Percentiles rank a stretch among this genome's conserved stretches.
phyloP scores from a whole-genome alignment of 768 basidiomycete genomes.

The Leccinum variicolor region DNA sequence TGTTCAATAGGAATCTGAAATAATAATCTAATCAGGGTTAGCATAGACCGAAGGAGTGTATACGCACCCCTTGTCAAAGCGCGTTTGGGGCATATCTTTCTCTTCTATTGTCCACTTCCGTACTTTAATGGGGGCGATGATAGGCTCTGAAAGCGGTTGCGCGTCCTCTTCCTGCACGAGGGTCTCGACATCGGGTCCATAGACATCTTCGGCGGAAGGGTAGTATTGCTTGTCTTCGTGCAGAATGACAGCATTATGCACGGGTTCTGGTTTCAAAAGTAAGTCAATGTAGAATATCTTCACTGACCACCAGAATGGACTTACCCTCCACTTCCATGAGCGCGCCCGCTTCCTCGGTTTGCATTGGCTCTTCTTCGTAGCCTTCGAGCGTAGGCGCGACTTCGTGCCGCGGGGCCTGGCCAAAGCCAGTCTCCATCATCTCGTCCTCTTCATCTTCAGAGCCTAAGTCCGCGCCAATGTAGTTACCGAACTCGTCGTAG shows the following conservation, averaged over 20 bases:
- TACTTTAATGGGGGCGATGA: conserved; percentile 92
- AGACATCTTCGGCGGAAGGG: conserved; percentile 86
- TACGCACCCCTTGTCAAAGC: conserved; percentile 93
- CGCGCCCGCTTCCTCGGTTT: conserved; percentile 53
- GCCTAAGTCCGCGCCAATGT: conserved; percentile 92
- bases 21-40: conserved; percentile 8
- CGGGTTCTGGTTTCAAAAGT: conserved; percentile 50
- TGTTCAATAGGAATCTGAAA: conserved; percentile 82
- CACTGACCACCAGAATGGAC: conserved; percentile 14
- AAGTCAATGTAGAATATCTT: conserved; percentile 1
- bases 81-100: conserved; percentile 92
- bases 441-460: conserved; percentile 70
- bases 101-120: conserved; percentile 94
- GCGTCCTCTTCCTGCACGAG: conserved; percentile 98
- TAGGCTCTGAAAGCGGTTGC: conserved; percentile 92
- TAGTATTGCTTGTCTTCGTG: conserved; percentile 99
- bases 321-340: conserved; percentile 86
- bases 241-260: conserved; percentile 79
- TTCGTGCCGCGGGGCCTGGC: conserved; percentile 33
- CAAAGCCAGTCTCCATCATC: conserved; percentile 49
- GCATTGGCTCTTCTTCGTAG: conserved; percentile 69
- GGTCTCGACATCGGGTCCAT: conserved; percentile 92
- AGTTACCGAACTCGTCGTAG: conserved; percentile 96
- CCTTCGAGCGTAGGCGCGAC: conserved; percentile 71
- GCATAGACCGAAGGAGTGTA: background rate